Conservation (phyloP, 1,139 yeast genomes). For the Pichiaceae sp. region DNA sequence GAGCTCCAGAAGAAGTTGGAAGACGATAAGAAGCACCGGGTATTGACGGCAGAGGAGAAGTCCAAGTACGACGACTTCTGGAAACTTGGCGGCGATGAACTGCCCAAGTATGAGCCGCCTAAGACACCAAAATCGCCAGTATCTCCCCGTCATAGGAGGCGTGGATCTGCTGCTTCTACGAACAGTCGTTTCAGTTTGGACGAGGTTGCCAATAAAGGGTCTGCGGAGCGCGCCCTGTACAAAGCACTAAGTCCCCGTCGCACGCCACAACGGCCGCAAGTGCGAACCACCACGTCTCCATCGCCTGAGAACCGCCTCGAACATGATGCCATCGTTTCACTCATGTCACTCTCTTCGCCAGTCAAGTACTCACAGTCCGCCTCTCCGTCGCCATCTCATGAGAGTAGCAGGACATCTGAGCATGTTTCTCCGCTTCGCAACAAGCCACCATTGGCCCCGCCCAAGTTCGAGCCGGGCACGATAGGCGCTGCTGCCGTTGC, state of each 20-base stretch:
- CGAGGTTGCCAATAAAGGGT: constrained; percentile 13
- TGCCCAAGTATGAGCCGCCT: constrained; percentile 13
- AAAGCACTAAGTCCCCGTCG: constrained; percentile 18
- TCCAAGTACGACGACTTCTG: constrained; percentile 19
- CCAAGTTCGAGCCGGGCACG: neutral
- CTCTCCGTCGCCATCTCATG: constrained; percentile 5
- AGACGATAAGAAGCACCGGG: constrained; percentile 13
- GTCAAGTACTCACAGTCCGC: constrained; percentile 14
- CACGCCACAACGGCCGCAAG: constrained; percentile 5
- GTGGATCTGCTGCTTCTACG: neutral
- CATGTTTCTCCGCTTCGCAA: neutral
- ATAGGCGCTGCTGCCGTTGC: neutral
- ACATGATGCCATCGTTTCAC: constrained; percentile 27
- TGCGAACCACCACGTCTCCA: constrained; percentile 4
- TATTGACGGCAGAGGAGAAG: constrained; percentile 9
- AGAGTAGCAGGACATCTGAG: neutral
- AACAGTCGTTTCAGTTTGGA: constrained; percentile 12
- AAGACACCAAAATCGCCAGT: constrained; percentile 8
- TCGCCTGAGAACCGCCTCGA: constrained; percentile 18
- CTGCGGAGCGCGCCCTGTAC: constrained; percentile 8
- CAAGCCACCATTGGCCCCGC: neutral
- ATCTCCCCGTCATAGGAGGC: neutral
- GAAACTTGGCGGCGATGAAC: constrained; percentile 17
- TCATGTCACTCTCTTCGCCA: constrained; percentile 27
- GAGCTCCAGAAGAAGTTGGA: constrained; percentile 22